Evolutionary conservation across 306 rosid genomes (phyloP).

Genomic region (Glycine tomentella): DNA sequence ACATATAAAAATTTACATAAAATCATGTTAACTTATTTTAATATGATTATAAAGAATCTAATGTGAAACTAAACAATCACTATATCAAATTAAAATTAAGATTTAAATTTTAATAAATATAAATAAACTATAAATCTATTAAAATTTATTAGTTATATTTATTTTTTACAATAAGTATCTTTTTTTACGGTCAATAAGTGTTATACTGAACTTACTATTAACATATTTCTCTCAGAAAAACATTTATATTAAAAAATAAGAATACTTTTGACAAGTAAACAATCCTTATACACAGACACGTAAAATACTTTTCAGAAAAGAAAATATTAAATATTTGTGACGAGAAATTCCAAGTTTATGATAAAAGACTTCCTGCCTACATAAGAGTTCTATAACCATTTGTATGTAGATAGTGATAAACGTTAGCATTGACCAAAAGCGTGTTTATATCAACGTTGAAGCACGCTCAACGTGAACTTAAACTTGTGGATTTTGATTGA

Average conservation of each 20-base stretch:
- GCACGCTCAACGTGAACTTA: not conserved
- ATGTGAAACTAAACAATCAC: too few species aligned
- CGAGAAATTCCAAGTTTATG: not conserved
- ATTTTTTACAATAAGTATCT: not conserved
- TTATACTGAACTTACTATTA: not conserved
- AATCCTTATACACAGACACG: not conserved
- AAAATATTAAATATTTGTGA: not conserved
- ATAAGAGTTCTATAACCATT: not conserved
- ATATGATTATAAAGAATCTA: too few species aligned
- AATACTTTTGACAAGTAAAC: not conserved
- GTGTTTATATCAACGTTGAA: not conserved
- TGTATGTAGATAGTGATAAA: not conserved
- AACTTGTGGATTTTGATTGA: constrained; percentile 11
- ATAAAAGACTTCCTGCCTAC: not conserved
- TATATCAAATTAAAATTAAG: not conserved
- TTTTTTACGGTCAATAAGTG: too few species aligned
- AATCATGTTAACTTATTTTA: too few species aligned
- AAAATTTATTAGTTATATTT: not conserved
- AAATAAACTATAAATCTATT: not conserved
- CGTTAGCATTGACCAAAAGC: not conserved
- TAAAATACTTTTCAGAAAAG: not conserved
- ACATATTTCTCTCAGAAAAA: not conserved
- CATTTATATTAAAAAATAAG: not conserved
- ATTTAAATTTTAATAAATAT: not conserved
- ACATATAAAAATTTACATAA: too few species aligned